phyloP scores from a whole-genome alignment of 2,329 filamentous ascomycete genomes.

The Exophiala phaeomuriformis region DNA sequence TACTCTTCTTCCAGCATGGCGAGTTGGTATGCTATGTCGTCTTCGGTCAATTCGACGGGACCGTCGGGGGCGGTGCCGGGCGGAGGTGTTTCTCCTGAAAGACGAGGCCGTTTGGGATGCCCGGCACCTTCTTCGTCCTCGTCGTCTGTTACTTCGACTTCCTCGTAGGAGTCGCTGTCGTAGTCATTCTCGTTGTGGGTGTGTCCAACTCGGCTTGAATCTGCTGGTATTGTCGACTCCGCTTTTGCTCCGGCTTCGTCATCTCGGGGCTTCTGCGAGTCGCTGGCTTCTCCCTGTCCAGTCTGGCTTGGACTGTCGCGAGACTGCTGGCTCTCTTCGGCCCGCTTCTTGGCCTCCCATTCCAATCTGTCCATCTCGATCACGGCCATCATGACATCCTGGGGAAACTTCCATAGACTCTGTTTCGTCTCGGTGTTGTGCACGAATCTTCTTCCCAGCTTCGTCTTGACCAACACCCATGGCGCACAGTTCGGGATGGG shows the following conservation, averaged over 20 bases:
- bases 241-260: too few species aligned
- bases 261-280: background rate
- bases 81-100: conserved; percentile 38
- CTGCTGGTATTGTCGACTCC: background rate
- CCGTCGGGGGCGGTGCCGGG: conserved; percentile 36
- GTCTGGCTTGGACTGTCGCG: background rate
- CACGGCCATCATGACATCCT: conserved; percentile 70
- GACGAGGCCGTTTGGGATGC: conserved; percentile 44
- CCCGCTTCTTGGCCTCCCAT: conserved; percentile 53
- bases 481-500: conserved; percentile 72
- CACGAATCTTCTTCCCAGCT: conserved; percentile 78
- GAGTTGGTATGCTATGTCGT: conserved; percentile 87
- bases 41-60: conserved; percentile 78
- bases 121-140: conserved; percentile 44
- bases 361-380: conserved; percentile 64
- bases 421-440: conserved; percentile 79
- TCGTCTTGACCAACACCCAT: conserved; percentile 91
- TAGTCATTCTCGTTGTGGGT: conserved; percentile 31
- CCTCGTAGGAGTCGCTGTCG: conserved; percentile 68
- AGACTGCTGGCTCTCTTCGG: conserved; percentile 37
- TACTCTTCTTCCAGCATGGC: conserved; percentile 83
- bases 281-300: background rate
- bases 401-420: conserved; percentile 92
- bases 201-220: conserved; percentile 1
- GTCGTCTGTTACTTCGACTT: conserved; percentile 63